These are phyloP conservation scores for Kodamaea restingae DNA, from an alignment of 805 yeast species.

Conservation along the genomic window DNA sequence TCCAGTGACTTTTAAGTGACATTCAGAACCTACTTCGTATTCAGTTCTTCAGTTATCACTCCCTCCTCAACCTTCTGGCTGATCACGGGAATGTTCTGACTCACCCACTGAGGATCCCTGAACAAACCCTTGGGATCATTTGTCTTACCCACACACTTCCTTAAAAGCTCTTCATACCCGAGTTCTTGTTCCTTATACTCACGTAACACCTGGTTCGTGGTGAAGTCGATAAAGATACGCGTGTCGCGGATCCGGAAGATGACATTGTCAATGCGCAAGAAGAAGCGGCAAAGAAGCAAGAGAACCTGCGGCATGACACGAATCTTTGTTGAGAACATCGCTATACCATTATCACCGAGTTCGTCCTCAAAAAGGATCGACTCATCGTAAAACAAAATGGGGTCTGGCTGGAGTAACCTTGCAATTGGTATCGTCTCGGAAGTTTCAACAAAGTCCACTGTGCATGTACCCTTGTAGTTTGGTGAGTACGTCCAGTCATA, in stretches of 20 bases:
- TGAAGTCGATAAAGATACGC: constrained; percentile 75
- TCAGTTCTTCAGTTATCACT: too few relatives aligned
- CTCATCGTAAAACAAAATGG: constrained; percentile 86
- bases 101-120: constrained; percentile 70
- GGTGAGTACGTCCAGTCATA: constrained; percentile 97
- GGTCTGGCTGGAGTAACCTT: constrained; percentile 68
- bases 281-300: constrained; percentile 69
- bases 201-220: constrained; percentile 57
- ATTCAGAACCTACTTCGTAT: too few relatives aligned
- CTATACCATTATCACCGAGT: constrained; percentile 91
- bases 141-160: constrained; percentile 20
- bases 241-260: constrained; percentile 81
- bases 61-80: constrained; percentile 9
- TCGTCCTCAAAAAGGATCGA: constrained; percentile 90
- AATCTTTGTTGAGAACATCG: constrained; percentile 70
- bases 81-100: constrained; percentile 57
- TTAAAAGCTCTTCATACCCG: constrained; percentile 29
- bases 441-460: constrained; percentile 19
- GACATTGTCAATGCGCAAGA: constrained; percentile 87
- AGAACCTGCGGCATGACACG: constrained; percentile 86
- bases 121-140: constrained; percentile 45
- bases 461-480: constrained; percentile 61
- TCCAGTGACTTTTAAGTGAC: too few relatives aligned
- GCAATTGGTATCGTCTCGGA: constrained; percentile 57
- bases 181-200: constrained; percentile 66